These are phyloP conservation scores for Buxus sempervirens DNA, from an alignment of 164 flowering plant genomes.

Conservation along the genomic window DNA sequence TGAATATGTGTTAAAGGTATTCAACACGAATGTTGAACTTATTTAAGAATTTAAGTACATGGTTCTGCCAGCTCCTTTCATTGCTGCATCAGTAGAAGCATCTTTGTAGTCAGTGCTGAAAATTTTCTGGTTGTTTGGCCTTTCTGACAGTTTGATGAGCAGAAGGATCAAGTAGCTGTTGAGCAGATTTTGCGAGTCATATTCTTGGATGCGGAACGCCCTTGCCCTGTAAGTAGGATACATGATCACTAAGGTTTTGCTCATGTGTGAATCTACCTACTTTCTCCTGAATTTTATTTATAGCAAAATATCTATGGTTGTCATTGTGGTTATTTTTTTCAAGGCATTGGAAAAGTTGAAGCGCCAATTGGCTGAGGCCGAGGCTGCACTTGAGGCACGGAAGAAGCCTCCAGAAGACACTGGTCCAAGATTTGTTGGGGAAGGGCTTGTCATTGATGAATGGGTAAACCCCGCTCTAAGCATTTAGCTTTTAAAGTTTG, in stretches of 20 bases:
- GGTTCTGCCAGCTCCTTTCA: neutral
- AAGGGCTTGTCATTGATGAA: slow-evolving; percentile 94
- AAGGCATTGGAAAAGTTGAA: slow-evolving; percentile 85
- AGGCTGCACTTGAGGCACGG: slow-evolving; percentile 71
- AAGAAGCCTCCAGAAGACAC: slow-evolving; percentile 85
- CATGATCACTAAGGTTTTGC: neutral
- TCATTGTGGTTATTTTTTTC: neutral
- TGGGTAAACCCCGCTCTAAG: slow-evolving; percentile 42
- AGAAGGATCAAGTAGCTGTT: slow-evolving; percentile 73
- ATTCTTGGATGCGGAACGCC: slow-evolving; percentile 66
- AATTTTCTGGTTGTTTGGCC: neutral
- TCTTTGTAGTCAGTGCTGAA: neutral
- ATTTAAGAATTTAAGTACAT: neutral
- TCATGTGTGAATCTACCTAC: neutral
- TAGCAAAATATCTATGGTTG: neutral
- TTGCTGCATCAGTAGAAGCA: neutral
- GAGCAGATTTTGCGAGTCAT: slow-evolving; percentile 79
- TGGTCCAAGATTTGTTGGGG: slow-evolving; percentile 77
- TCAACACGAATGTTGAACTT: neutral
- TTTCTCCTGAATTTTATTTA: neutral
- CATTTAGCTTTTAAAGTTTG: neutral
- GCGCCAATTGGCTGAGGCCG: slow-evolving; percentile 90
- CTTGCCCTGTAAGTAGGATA: slow-evolving; percentile 59
- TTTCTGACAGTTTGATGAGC: slow-evolving; percentile 82
- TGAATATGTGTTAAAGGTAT: neutral